phyloP scores from a whole-genome alignment of 2,329 filamentous ascomycete genomes.

The Phialemoniopsis sp. region DNA sequence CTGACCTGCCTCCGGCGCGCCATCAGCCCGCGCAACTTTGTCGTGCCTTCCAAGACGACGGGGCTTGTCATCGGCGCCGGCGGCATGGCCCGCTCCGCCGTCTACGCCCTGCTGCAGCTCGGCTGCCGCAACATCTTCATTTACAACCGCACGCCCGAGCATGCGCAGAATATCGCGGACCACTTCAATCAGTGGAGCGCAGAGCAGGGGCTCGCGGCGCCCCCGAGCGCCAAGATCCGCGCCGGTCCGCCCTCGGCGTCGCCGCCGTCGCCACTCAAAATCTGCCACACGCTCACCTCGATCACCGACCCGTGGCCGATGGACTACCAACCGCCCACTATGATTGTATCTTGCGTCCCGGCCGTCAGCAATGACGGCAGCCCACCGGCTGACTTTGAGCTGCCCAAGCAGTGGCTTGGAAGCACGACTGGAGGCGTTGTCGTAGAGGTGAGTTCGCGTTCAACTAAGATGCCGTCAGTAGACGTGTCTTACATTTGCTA shows the following conservation, averaged over 20 bases:
- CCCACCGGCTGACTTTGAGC: constrained; percentile 62
- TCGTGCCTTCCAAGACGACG: constrained; percentile 47
- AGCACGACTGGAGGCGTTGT: constrained; percentile 71
- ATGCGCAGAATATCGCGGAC: constrained; percentile 56
- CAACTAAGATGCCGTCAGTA: not conserved
- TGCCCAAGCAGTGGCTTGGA: constrained; percentile 64
- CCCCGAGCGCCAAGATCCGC: constrained; percentile 19
- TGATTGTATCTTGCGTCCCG: constrained; percentile 69
- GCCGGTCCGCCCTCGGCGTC: no score
- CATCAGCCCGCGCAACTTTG: constrained; percentile 63
- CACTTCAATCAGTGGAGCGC: constrained; percentile 59
- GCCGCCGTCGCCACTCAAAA: constrained; percentile 15
- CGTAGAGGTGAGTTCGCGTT: constrained; percentile 44
- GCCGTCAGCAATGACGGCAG: constrained; percentile 57
- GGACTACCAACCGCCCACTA: constrained; percentile 58
- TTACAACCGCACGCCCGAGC: constrained; percentile 60
- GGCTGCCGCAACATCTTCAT: constrained; percentile 71
- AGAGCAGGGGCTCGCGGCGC: constrained; percentile 19
- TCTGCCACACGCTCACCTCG: constrained; percentile 53
- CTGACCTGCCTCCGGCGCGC: constrained; percentile 58
- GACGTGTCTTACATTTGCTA: not conserved
- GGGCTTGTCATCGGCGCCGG: constrained; percentile 58
- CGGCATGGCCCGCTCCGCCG: constrained; percentile 70
- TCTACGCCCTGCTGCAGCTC: constrained; percentile 69
- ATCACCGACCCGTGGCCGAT: constrained; percentile 60